phyloP scores from a whole-genome alignment of 441 rosid genomes.

The Brassica hybrid region DNA sequence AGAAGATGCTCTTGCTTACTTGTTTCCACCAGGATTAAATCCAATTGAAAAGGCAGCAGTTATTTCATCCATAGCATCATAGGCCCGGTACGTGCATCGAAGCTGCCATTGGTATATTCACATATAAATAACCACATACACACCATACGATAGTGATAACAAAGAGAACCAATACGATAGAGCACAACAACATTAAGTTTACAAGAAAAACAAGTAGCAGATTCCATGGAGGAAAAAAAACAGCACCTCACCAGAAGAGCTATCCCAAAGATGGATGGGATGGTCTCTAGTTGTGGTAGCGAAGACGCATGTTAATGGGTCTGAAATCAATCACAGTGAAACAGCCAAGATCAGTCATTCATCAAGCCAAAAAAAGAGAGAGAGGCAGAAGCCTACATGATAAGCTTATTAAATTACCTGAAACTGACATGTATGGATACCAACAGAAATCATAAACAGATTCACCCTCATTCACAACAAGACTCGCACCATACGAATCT shows the following conservation, averaged over 20 bases:
- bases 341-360: constrained; percentile 26
- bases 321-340: constrained; percentile 53
- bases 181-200: neutral
- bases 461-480: constrained; percentile 79
- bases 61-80: constrained; percentile 94
- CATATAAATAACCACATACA: constrained; percentile 32
- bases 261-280: constrained; percentile 98
- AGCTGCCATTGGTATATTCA: constrained; percentile 59
- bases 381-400: neutral
- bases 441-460: constrained; percentile 86
- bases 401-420: constrained; percentile 59
- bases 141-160: constrained; percentile 14
- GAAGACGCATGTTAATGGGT: constrained; percentile 84
- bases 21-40: constrained; percentile 84
- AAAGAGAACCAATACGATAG: neutral
- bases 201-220: neutral
- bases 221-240: constrained; percentile 12
- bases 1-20: constrained; percentile 54
- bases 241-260: constrained; percentile 86
- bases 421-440: constrained; percentile 88
- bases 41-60: constrained; percentile 90
- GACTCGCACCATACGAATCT: constrained; percentile 78
- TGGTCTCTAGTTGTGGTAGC: constrained; percentile 91
- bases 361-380: constrained; percentile 1
- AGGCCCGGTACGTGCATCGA: constrained; percentile 93